These are phyloP conservation scores for Malassezia vespertilionis DNA, from an alignment of 1,284 basidiomycete species.

Conservation along the genomic window DNA sequence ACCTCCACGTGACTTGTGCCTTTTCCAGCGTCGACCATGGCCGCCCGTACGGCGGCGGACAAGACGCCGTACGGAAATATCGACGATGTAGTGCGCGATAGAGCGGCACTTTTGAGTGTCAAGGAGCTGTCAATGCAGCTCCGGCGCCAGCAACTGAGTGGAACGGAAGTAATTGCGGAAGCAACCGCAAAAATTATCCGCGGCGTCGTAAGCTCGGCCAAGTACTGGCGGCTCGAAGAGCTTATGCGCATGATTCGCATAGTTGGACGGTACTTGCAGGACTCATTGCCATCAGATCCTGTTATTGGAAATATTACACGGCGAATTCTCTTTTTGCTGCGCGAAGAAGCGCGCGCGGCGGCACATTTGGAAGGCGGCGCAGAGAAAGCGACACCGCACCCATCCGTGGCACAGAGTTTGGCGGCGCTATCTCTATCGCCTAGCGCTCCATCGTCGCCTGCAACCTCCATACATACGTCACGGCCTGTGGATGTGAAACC, in stretches of 20 bases:
- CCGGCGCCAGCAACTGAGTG: constrained; percentile 23
- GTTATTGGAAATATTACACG: constrained; percentile 87
- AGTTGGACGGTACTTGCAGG: constrained; percentile 67
- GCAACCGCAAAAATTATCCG: constrained; percentile 78
- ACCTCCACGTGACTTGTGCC: too few species aligned
- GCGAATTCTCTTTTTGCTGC: constrained; percentile 77
- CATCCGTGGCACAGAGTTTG: constrained; percentile 21
- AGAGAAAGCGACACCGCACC: constrained; percentile 5
- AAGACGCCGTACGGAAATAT: neutral
- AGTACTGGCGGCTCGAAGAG: constrained; percentile 76
- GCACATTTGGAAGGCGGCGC: constrained; percentile 15
- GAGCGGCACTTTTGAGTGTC: constrained; percentile 24
- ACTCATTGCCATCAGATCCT: constrained; percentile 77
- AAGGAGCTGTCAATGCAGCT: constrained; percentile 26
- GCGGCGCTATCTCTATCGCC: constrained; percentile 20
- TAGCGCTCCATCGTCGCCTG: constrained; percentile 15
- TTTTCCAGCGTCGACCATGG: too few species aligned
- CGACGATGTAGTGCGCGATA: constrained; percentile 20
- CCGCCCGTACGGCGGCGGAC: constrained; percentile 3
- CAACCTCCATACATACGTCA: constrained; percentile 13
- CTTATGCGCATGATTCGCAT: constrained; percentile 67
- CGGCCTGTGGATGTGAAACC: neutral
- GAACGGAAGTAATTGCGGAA: constrained; percentile 56
- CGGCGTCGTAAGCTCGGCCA: constrained; percentile 74
- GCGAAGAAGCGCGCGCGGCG: constrained; percentile 59